These are phyloP conservation scores for Annulohypoxylon bovei DNA, from an alignment of 495 filamentous ascomycete genomes.

Conservation along the genomic window DNA sequence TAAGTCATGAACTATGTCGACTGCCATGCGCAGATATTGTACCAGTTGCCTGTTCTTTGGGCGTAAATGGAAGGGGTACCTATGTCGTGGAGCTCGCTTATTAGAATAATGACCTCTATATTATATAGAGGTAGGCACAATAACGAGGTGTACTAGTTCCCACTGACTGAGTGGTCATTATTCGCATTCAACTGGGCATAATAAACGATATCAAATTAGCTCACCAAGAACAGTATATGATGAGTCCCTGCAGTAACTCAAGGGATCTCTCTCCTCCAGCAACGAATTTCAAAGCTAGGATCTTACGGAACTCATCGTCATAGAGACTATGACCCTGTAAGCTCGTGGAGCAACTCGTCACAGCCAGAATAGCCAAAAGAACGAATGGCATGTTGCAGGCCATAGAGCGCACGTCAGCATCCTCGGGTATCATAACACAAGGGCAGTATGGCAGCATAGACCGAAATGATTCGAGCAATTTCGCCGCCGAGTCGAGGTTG, in stretches of 20 bases:
- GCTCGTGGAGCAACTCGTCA: slow-evolving; percentile 53
- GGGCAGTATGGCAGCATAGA: slow-evolving; percentile 55
- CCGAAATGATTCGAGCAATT: slow-evolving; percentile 51
- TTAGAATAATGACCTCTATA: not conserved
- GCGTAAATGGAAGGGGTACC: slow-evolving; percentile 61
- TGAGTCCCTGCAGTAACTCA: slow-evolving; percentile 56
- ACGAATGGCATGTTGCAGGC: slow-evolving; percentile 55
- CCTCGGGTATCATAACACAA: slow-evolving; percentile 47
- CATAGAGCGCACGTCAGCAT: slow-evolving; percentile 50
- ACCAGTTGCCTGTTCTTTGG: slow-evolving; percentile 55
- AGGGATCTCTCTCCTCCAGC: slow-evolving; percentile 57
- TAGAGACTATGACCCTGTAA: slow-evolving; percentile 59
- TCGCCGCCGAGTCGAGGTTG: slow-evolving; percentile 57
- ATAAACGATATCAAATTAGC: slow-evolving; percentile 18
- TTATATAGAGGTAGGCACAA: not conserved
- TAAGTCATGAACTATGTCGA: slow-evolving; percentile 57
- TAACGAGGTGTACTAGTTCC: not conserved
- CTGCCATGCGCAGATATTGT: slow-evolving; percentile 59
- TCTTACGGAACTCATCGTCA: slow-evolving; percentile 61
- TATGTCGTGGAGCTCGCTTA: slow-evolving; percentile 16
- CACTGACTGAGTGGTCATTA: not conserved
- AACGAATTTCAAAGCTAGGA: slow-evolving; percentile 59
- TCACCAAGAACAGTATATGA: slow-evolving; percentile 59
- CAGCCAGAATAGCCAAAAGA: slow-evolving; percentile 56
- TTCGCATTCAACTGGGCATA: not conserved